phyloP scores from a whole-genome alignment of 768 basidiomycete species.

The Auriscalpium vulgare region DNA sequence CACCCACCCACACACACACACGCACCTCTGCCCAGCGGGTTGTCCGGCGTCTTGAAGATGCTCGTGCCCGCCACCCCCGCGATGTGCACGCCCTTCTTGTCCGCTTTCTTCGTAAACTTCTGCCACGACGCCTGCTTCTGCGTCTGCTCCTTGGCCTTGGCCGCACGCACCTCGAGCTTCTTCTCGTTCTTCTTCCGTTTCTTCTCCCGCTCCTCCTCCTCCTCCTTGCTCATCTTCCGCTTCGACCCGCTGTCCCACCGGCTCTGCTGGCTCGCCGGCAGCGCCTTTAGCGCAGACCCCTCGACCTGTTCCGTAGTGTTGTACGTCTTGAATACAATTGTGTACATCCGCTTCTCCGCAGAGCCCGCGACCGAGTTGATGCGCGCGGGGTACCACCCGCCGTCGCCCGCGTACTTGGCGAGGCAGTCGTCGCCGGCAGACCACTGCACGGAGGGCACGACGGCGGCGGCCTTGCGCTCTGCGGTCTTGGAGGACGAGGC shows the following conservation, averaged over 20 bases:
- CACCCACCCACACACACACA: constrained; percentile 9
- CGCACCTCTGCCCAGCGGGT: constrained; percentile 78
- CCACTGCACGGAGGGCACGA: constrained; percentile 50
- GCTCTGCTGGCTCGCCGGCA: constrained; percentile 48
- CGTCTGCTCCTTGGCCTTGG: constrained; percentile 83
- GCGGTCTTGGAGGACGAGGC: constrained; percentile 42
- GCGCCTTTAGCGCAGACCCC: constrained; percentile 57
- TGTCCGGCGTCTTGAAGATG: constrained; percentile 92
- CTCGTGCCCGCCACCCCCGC: constrained; percentile 84
- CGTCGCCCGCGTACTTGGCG: constrained; percentile 80
- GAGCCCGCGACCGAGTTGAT: constrained; percentile 82
- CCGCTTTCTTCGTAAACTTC: constrained; percentile 90
- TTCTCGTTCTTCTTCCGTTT: constrained; percentile 97
- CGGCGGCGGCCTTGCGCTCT: constrained; percentile 47
- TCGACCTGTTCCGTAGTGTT: constrained; percentile 85
- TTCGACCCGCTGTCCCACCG: constrained; percentile 43
- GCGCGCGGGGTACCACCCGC: constrained; percentile 81
- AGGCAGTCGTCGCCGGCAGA: constrained; percentile 79
- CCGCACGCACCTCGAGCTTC: constrained; percentile 74
- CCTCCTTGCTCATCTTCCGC: constrained; percentile 69
- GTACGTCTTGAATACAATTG: constrained; percentile 87
- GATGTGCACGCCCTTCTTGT: constrained; percentile 88
- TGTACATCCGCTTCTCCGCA: constrained; percentile 75
- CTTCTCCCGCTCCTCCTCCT: constrained; percentile 80
- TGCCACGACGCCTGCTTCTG: constrained; percentile 86